Conservation (phyloP, 768 basidiomycete genomes). For the Mycena sanguinolenta region DNA sequence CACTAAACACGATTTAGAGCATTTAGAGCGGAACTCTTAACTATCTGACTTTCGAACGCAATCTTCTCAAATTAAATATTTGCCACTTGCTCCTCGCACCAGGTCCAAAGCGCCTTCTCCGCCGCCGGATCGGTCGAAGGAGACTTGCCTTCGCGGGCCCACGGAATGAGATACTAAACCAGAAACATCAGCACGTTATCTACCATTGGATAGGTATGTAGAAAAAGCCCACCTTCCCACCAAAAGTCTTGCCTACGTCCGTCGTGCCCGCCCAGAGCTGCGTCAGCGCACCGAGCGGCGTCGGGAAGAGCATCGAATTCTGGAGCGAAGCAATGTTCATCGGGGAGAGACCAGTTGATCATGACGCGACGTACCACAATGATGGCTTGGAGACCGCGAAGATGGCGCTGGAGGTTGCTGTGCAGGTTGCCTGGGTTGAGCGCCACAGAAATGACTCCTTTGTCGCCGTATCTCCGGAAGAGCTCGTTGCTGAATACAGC, state of each 20-base stretch:
- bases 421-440: constrained; percentile 55
- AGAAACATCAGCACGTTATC: background rate
- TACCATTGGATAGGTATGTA: too few species aligned
- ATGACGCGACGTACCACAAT: too few species aligned
- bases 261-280: constrained; percentile 65
- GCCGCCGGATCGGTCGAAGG: constrained; percentile 40
- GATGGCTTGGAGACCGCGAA: background rate
- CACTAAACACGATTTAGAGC: too few species aligned
- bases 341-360: too few species aligned
- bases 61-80: background rate
- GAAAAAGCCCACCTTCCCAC: constrained; percentile 56
- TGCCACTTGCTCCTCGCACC: constrained; percentile 58
- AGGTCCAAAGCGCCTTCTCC: constrained; percentile 55
- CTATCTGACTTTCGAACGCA: too few species aligned
- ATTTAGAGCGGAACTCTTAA: too few species aligned
- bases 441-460: constrained; percentile 56
- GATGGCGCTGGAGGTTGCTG: constrained; percentile 28
- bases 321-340: too few species aligned
- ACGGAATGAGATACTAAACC: constrained; percentile 56
- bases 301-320: constrained; percentile 42
- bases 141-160: constrained; percentile 51
- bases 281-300: constrained; percentile 59
- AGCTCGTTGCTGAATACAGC: too few species aligned
- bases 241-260: constrained; percentile 52
- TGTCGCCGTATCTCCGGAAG: too few species aligned